These are phyloP conservation scores for Zostera marina DNA, from an alignment of 116 monocot species.

Conservation along the genomic window DNA sequence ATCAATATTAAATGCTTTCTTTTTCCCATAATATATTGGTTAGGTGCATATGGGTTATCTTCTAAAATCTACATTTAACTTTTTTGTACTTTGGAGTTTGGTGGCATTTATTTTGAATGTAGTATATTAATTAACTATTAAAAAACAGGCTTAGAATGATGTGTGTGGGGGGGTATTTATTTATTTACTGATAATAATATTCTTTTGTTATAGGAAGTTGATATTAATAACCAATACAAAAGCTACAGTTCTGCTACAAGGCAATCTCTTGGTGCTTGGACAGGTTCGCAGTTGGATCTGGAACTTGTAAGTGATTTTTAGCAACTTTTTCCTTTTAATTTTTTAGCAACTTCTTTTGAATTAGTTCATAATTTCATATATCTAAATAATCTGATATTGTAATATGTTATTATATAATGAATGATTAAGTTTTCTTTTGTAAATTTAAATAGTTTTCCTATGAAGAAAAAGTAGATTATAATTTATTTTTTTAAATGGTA, in stretches of 20 bases:
- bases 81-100: neutral
- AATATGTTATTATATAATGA: too few relatives aligned
- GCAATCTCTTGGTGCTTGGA: constrained; percentile 84
- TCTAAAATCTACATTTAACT: neutral
- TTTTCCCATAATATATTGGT: too few relatives aligned
- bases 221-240: constrained; percentile 56
- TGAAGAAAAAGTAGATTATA: too few relatives aligned
- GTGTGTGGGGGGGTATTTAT: too few relatives aligned
- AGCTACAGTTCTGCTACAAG: constrained; percentile 57
- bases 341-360: neutral
- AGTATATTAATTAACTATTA: too few relatives aligned
- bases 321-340: neutral
- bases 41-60: neutral
- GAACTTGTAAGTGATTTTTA: constrained; percentile 55
- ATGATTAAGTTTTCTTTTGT: too few relatives aligned
- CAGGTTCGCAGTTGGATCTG: constrained; percentile 53
- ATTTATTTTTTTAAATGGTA: too few relatives aligned
- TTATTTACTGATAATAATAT: neutral
- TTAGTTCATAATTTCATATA: too few relatives aligned
- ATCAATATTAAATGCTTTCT: neutral
- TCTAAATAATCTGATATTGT: neutral
- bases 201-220: constrained; percentile 41
- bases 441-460: too few relatives aligned
- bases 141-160: too few relatives aligned
- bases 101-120: too few relatives aligned